These are phyloP conservation scores for Logfia minima DNA, from an alignment of 129 eudicot species.

Conservation along the genomic window DNA sequence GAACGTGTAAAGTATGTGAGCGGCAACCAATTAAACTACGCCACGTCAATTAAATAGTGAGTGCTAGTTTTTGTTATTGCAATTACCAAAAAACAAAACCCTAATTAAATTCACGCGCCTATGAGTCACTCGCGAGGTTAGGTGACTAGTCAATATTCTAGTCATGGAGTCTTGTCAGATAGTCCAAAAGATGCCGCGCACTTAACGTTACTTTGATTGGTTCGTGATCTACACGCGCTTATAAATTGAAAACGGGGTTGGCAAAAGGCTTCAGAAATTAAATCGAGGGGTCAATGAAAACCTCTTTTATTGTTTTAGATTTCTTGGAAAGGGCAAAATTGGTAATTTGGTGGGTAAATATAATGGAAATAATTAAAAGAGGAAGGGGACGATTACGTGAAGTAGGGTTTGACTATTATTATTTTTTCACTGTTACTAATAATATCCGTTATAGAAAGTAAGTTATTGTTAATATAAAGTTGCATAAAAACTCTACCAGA, in stretches of 20 bases:
- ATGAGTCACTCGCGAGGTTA: slow-evolving; percentile 8
- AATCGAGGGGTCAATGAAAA: slow-evolving; percentile 18
- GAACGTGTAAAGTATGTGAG: slow-evolving; percentile 16
- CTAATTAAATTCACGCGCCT: slow-evolving; percentile 31
- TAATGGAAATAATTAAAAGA: slow-evolving; percentile 17
- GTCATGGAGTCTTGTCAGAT: slow-evolving; percentile 21
- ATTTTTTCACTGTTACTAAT: not conserved
- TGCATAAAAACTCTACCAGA: too few relatives aligned
- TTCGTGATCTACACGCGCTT: not conserved
- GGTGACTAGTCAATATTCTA: slow-evolving; percentile 26
- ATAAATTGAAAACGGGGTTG: not conserved
- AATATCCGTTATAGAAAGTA: too few relatives aligned
- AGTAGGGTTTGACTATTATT: slow-evolving; percentile 31
- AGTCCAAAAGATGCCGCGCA: slow-evolving; percentile 39
- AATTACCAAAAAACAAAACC: slow-evolving; percentile 29
- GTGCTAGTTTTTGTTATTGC: slow-evolving; percentile 26
- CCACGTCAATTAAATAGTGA: slow-evolving; percentile 28
- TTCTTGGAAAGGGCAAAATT: slow-evolving; percentile 21
- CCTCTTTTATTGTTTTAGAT: slow-evolving; percentile 17
- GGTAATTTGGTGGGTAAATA: slow-evolving; percentile 4
- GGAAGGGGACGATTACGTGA: slow-evolving; percentile 15
- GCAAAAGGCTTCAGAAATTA: not conserved
- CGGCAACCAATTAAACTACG: not conserved
- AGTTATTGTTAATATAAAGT: too few relatives aligned
- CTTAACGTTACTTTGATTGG: not conserved